A percentile compares a stretch with the other conserved stretches of the same genome.
These are phyloP conservation scores for Coemansia sp. DNA, from an alignment of 192 early-diverging fungal genomes.

Conservation along the genomic window DNA sequence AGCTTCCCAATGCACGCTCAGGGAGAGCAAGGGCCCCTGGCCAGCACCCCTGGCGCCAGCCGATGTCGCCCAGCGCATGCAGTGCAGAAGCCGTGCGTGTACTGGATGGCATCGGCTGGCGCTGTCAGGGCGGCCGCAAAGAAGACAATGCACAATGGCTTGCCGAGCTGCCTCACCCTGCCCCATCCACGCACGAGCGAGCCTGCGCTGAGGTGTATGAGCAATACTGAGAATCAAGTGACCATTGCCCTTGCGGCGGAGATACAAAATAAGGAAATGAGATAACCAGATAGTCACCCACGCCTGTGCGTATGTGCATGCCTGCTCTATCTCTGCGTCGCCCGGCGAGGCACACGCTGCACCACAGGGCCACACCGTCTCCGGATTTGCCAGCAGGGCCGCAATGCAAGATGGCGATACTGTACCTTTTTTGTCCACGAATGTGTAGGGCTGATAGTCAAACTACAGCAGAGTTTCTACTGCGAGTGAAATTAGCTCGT, in stretches of 20 bases:
- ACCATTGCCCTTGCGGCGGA: constrained; percentile 5
- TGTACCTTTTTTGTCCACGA: constrained; percentile 1
- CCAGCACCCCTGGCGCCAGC: background rate
- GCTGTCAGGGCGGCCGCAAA: background rate
- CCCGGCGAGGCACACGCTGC: background rate
- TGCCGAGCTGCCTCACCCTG: background rate
- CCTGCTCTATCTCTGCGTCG: background rate
- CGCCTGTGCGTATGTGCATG: constrained; percentile 3
- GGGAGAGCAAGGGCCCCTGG: background rate
- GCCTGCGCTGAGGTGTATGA: background rate
- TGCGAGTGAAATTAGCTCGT: background rate
- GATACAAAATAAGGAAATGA: constrained; percentile 7
- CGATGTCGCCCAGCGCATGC: background rate
- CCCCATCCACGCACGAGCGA: constrained; percentile 4
- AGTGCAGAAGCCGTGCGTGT: background rate
- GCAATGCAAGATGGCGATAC: background rate
- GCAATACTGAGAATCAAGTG: constrained; percentile 1
- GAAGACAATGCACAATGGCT: constrained; percentile 7
- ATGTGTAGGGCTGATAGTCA: background rate
- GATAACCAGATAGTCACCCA: constrained; percentile 7
- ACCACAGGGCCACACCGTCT: background rate
- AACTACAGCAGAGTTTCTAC: background rate
- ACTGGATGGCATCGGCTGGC: background rate
- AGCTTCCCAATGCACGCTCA: background rate
- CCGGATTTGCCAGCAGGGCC: background rate